A percentile compares a stretch with the other conserved stretches of the same genome.
These are phyloP conservation scores for Triticum aestivum DNA, from an alignment of 176 grass and related monocot species.

Conservation along the genomic window IWGSC_CS_RefSeq_v2.1 NC_057804.1:487420751-487421250, in stretches of 20 bases:
- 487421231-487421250: background rate
- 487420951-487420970: conserved; percentile 2
- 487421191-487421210: background rate
- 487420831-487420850: conserved; percentile 82
- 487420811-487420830: conserved; percentile 90
- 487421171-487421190: background rate
- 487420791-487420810: conserved; percentile 62
- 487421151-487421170: conserved; percentile 63
- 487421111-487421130: conserved; percentile 96
- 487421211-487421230: background rate
- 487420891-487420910: conserved; percentile 95
- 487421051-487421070: conserved; percentile 86
- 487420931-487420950: conserved; percentile 18
- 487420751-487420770: background rate
- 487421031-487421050: conserved; percentile 40
- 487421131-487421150: conserved; percentile 97
- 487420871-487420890: conserved; percentile 91
- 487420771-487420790: background rate
- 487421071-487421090: conserved; percentile 85
- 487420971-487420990: background rate
- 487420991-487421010: background rate
- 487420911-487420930: conserved; percentile 99
- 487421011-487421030: background rate
- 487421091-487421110: conserved; percentile 97
- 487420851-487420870: conserved; percentile 52